These are phyloP conservation scores for Rosa rugosa DNA, from an alignment of 306 rosid species.

Conservation along the genomic window DNA sequence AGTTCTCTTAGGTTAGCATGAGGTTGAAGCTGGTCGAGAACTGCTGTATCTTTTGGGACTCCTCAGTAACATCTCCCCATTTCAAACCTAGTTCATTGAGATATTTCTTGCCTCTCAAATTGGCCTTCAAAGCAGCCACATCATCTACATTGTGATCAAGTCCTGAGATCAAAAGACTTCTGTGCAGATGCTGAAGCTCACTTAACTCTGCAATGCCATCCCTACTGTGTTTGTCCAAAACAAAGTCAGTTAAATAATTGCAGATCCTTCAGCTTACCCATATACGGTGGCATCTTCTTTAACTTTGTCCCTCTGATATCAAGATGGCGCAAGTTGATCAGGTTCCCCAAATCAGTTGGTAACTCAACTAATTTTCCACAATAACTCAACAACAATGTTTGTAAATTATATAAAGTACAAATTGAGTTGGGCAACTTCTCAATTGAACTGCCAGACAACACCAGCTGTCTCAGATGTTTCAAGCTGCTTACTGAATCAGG, in stretches of 20 bases:
- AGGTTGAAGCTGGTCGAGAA: background rate
- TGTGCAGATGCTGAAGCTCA: background rate
- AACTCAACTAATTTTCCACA: slow-evolving; percentile 4
- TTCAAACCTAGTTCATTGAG: slow-evolving; percentile 18
- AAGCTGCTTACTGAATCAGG: slow-evolving; percentile 5
- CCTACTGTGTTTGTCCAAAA: background rate
- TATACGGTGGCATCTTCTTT: slow-evolving; percentile 12
- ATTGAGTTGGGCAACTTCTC: background rate
- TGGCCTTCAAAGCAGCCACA: slow-evolving; percentile 13
- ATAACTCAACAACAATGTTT: slow-evolving; percentile 13
- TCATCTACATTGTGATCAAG: slow-evolving; percentile 11
- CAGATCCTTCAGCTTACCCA: background rate
- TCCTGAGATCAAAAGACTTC: slow-evolving; percentile 20
- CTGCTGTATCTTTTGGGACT: background rate
- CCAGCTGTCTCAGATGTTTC: slow-evolving; percentile 18
- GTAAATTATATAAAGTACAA: background rate
- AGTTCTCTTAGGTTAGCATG: slow-evolving; percentile 14
- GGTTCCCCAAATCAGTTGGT: slow-evolving; percentile 13
- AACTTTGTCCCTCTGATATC: slow-evolving; percentile 5
- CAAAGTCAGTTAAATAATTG: slow-evolving; percentile 8
- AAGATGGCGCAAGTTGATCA: slow-evolving; percentile 21
- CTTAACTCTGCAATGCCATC: slow-evolving; percentile 3
- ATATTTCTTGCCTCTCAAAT: slow-evolving; percentile 1
- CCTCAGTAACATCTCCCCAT: slow-evolving; percentile 8
- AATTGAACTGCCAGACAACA: slow-evolving; percentile 11